Evolutionary conservation across 441 rosid species (phyloP).

Genomic region (Pelargonium cotyledonis): DNA sequence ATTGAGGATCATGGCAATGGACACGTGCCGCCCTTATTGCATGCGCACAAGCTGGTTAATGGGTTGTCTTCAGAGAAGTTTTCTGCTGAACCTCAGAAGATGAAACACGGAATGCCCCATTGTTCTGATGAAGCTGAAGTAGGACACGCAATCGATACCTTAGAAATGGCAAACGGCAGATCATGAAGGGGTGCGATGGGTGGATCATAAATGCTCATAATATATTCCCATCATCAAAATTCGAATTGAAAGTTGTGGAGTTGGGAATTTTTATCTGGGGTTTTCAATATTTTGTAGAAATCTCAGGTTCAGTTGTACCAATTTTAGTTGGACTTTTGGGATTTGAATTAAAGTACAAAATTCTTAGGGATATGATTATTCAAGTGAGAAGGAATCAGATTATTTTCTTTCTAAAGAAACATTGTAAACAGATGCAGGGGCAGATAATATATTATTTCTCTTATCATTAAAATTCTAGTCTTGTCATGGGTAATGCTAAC

Average conservation of each 20-base stretch:
- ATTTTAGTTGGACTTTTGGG: conserved; percentile 17
- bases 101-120: conserved; percentile 18
- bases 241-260: conserved; percentile 6
- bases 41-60: not conserved
- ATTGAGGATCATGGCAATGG: conserved; percentile 20
- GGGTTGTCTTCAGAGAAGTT: conserved; percentile 2
- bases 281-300: conserved; percentile 45
- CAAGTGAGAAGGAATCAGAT: not conserved
- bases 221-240: conserved; percentile 26
- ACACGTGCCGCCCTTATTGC: not conserved
- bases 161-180: conserved; percentile 25
- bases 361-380: not conserved
- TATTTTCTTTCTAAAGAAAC: not conserved
- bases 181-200: conserved; percentile 16
- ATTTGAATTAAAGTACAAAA: not conserved
- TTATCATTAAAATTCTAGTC: too few species aligned
- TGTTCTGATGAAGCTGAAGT: conserved; percentile 17
- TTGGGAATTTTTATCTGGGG: conserved; percentile 32
- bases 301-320: conserved; percentile 36
- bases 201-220: conserved; percentile 18
- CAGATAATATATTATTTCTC: too few species aligned
- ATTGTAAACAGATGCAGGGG: not conserved
- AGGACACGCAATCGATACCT: conserved; percentile 20
- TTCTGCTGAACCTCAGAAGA: conserved; percentile 8
- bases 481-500: too few species aligned